phyloP scores from a whole-genome alignment of 1,284 basidiomycete species.

The Moesziomyces parantarcticus region DNA sequence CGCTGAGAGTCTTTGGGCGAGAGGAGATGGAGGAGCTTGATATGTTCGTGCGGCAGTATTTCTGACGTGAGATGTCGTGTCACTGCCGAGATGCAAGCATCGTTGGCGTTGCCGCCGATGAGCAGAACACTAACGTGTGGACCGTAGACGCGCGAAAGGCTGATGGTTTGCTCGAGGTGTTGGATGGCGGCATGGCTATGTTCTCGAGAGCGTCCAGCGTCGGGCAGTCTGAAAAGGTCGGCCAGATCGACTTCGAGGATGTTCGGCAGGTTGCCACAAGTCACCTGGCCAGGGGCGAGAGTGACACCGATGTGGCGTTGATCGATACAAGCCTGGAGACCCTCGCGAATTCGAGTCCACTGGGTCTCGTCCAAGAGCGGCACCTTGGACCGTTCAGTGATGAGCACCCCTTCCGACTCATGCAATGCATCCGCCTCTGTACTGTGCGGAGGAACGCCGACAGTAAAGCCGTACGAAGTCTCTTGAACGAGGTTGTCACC shows the following conservation, averaged over 20 bases:
- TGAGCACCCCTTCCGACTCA: background rate
- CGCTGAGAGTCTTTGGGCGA: constrained; percentile 27
- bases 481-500: background rate
- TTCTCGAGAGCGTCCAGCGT: constrained; percentile 17
- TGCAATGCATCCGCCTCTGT: background rate
- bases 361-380: background rate
- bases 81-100: constrained; percentile 8
- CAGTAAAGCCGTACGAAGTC: constrained; percentile 4
- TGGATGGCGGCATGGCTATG: constrained; percentile 14
- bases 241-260: constrained; percentile 5
- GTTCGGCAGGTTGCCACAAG: background rate
- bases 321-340: background rate
- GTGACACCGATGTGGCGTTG: background rate
- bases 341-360: background rate
- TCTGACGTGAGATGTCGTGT: background rate
- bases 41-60: background rate
- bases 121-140: constrained; percentile 13
- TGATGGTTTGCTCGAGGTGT: constrained; percentile 1
- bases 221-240: constrained; percentile 3
- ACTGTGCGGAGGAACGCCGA: background rate
- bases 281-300: too few relatives aligned
- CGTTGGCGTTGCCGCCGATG: constrained; percentile 16
- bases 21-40: constrained; percentile 29
- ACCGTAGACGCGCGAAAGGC: constrained; percentile 15
- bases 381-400: background rate